Evolutionary conservation across 192 early-diverging fungal species (phyloP).

Genomic region (Coemansia sp.): DNA sequence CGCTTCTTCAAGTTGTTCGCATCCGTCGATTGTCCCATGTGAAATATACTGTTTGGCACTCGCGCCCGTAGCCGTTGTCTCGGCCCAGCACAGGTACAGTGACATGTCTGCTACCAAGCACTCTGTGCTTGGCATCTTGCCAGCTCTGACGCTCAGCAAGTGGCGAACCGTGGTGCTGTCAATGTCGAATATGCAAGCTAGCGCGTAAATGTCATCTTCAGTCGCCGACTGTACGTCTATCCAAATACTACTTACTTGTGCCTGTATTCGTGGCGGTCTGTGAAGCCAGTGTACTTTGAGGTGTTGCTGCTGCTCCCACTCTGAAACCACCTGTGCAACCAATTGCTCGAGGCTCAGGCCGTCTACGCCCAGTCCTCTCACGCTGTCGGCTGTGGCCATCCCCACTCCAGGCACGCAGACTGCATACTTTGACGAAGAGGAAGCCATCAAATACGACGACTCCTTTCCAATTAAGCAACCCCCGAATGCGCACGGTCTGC

Average conservation of each 20-base stretch:
- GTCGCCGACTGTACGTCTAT: constrained; percentile 37
- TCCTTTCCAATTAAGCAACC: neutral
- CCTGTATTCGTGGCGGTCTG: neutral
- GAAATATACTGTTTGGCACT: constrained; percentile 27
- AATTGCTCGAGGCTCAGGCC: constrained; percentile 15
- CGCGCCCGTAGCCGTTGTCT: constrained; percentile 19
- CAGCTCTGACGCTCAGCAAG: constrained; percentile 5
- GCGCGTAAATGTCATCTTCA: constrained; percentile 26
- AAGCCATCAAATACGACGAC: neutral
- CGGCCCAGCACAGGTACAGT: constrained; percentile 51
- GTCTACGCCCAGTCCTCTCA: constrained; percentile 18
- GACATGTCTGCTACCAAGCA: constrained; percentile 20
- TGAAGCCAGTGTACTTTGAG: neutral
- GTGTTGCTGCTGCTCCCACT: constrained; percentile 13
- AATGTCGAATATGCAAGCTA: constrained; percentile 42
- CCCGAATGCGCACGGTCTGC: neutral
- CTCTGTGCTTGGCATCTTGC: constrained; percentile 13
- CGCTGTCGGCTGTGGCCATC: constrained; percentile 3
- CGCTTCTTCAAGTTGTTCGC: neutral
- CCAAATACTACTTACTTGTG: constrained; percentile 22
- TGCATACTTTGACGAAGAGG: constrained; percentile 24
- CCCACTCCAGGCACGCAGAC: constrained; percentile 42
- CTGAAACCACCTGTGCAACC: constrained; percentile 13
- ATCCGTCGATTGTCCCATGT: constrained; percentile 13
- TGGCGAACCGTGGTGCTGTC: constrained; percentile 4